Evolutionary conservation across 305 asterid species (phyloP), one percentile per base, ranked within the genome.

Genomic region (Fraxinus angustifolia): DNA sequence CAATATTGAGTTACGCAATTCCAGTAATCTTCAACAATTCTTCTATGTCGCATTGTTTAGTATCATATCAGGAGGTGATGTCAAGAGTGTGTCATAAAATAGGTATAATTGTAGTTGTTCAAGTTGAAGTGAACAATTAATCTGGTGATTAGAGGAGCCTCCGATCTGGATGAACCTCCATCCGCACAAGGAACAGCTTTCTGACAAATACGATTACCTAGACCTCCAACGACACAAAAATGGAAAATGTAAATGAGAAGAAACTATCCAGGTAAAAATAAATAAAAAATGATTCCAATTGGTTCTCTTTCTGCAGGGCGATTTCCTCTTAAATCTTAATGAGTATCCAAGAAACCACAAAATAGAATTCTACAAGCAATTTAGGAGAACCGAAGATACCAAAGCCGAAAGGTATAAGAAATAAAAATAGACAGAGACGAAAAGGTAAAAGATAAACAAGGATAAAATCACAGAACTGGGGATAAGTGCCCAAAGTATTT

Each of bases 401-500:
- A 23, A 62, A 21, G 33, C 71, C 71, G 4, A 30, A 68, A 68
- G 74, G 36, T 67, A 28, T 4, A 68, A 68, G 17, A 30, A 4
- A 68, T 3, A 1, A 19, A 19, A 8, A 68, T 12, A 67, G 8
- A 11, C 17, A 28, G 8, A 11, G 6, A 21, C 34, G 17, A 65
- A 65, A 26, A 14, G 58, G 36, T 11, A 3, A 65, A 65, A 11
- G 73, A 65, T 65, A 31, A 65, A 26, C 73, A 65, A 65, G 8
- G 73, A 23, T 10, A 70, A 62, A 30, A 70, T 31, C 4, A 30
- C 42, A 70, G 34, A 73, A 19, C 16, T 58, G 75, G 35, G 12
- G 79, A 50, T 38, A 58, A 73, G 35, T 19, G 21, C 35, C 50
- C 82, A 48, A 82, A 72, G 42, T 16, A 56, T 62, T 78, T 56